A percentile compares a stretch with the other conserved stretches of the same genome.
These are phyloP conservation scores for Plasmopara viticola DNA, from an alignment of 352 stramenopile species.

Conservation along the genomic window DNA sequence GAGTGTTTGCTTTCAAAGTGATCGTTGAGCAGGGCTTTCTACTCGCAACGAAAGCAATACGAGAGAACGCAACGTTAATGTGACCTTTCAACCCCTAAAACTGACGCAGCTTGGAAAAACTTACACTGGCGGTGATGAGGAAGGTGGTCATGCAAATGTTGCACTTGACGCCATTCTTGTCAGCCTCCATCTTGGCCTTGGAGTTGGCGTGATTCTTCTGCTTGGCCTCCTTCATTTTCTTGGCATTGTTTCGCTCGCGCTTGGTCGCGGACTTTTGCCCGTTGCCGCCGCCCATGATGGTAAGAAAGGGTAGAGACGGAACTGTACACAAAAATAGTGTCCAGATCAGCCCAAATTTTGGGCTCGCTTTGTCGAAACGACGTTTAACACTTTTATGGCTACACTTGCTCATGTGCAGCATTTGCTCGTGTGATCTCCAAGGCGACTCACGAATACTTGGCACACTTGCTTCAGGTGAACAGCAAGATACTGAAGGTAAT, in stretches of 20 bases:
- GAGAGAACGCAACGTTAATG: too few relatives aligned
- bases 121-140: conserved; percentile 77
- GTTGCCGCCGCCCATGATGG: conserved; percentile 71
- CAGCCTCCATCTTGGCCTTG: conserved; percentile 77
- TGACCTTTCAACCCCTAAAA: too few relatives aligned
- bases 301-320: not conserved
- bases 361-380: conserved; percentile 18
- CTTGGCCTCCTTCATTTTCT: conserved; percentile 84
- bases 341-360: not conserved
- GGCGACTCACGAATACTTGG: not conserved
- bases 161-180: conserved; percentile 75
- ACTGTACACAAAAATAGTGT: too few relatives aligned
- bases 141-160: conserved; percentile 87
- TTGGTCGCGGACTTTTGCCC: conserved; percentile 74
- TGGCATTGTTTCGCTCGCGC: conserved; percentile 79
- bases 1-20: conserved; percentile 80
- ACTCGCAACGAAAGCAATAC: not conserved
- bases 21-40: conserved; percentile 68
- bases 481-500: not conserved
- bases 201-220: conserved; percentile 69
- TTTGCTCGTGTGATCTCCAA: conserved; percentile 10
- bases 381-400: conserved; percentile 12
- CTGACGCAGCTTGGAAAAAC: conserved; percentile 7
- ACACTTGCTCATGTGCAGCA: conserved; percentile 16
- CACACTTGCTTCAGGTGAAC: not conserved